Percentiles rank a stretch among this genome's conserved stretches.
These are phyloP conservation scores for Syzygium oleosum DNA, from an alignment of 345 rosid genomes.

Conservation along the genomic window DNA sequence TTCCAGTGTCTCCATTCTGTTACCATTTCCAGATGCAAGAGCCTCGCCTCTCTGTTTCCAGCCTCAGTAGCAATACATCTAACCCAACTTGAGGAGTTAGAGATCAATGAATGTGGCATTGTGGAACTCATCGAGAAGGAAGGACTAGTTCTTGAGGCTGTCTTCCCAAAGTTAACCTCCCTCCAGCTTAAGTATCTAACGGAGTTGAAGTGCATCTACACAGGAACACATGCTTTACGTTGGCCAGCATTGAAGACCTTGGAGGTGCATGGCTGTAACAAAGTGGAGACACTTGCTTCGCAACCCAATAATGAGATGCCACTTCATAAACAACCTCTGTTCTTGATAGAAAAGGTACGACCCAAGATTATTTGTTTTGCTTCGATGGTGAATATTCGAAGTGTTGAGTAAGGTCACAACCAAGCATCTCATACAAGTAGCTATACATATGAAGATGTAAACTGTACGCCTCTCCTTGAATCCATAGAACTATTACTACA, in stretches of 20 bases:
- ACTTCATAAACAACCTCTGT: fast-evolving
- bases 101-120: background rate
- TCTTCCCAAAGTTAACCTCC: background rate
- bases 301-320: background rate
- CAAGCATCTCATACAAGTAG: background rate
- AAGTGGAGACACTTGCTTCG: fast-evolving
- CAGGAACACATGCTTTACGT: background rate
- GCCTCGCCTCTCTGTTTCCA: background rate
- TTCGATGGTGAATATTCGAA: background rate
- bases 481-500: background rate
- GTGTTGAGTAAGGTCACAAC: background rate
- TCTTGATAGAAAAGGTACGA: background rate
- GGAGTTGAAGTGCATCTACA: background rate
- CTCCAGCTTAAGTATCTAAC: background rate
- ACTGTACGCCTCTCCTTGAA: fast-evolving
- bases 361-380: background rate
- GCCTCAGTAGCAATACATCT: background rate
- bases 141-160: background rate
- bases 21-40: background rate
- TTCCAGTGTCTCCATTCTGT: background rate
- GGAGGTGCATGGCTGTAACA: background rate
- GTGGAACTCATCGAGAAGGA: background rate
- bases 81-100: background rate
- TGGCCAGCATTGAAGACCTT: background rate
- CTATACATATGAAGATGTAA: background rate